These are phyloP conservation scores for Coemansia sp. DNA, from an alignment of 192 early-diverging fungal species.

Conservation along the genomic window DNA sequence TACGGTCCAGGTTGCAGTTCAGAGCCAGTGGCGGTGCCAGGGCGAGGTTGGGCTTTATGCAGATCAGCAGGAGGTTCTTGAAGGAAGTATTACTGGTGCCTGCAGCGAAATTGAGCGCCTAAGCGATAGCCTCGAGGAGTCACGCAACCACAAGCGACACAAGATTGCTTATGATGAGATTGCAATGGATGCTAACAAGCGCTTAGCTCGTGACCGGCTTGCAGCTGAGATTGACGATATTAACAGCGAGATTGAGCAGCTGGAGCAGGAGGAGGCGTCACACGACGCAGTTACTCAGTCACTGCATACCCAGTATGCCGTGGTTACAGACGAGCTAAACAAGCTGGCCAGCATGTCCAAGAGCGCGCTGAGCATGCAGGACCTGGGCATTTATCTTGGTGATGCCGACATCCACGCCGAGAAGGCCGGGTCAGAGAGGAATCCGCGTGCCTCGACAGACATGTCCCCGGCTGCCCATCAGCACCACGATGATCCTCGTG, in stretches of 20 bases:
- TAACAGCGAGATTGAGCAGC: conserved; percentile 32
- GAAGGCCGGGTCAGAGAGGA: conserved; percentile 12
- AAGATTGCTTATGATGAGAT: conserved; percentile 51
- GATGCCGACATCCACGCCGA: conserved; percentile 24
- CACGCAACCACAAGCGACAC: conserved; percentile 48
- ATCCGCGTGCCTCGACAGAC: conserved; percentile 7
- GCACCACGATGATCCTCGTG: conserved; percentile 14
- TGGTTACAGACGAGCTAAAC: conserved; percentile 25
- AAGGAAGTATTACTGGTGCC: conserved; percentile 9
- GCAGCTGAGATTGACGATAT: conserved; percentile 26
- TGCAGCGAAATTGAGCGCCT: conserved; percentile 18
- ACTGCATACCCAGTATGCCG: conserved; percentile 31
- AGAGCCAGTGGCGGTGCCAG: conserved; percentile 37
- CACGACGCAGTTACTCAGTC: conserved; percentile 23
- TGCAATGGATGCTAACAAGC: conserved; percentile 38
- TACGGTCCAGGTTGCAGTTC: conserved; percentile 28
- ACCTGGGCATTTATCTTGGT: conserved; percentile 39
- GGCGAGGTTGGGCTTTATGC: conserved; percentile 18
- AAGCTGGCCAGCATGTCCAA: conserved; percentile 38
- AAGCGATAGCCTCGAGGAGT: conserved; percentile 38
- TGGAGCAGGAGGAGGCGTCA: conserved; percentile 33
- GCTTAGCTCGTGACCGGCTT: conserved; percentile 23
- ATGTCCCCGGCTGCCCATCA: conserved; percentile 30
- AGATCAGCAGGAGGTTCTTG: conserved; percentile 15
- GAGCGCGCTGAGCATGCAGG: conserved; percentile 43